Evolutionary conservation across 352 stramenopile species (phyloP).

Genomic region (Phytophthora capsici): DNA sequence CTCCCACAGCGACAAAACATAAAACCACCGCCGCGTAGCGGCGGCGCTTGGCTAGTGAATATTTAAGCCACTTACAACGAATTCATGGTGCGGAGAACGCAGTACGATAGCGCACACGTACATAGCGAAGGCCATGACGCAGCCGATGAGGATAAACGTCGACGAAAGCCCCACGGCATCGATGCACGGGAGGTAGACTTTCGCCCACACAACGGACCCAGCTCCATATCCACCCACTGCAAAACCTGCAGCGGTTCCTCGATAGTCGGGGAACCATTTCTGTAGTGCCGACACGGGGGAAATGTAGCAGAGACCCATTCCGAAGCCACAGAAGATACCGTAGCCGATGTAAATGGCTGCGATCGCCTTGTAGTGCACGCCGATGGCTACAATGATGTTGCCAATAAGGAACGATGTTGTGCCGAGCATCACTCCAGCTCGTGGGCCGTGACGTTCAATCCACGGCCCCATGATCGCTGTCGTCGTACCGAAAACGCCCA

Average conservation of each 20-base stretch:
- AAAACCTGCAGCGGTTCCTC: constrained; percentile 63
- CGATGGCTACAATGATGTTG: constrained; percentile 59
- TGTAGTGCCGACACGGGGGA: constrained; percentile 68
- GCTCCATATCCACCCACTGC: constrained; percentile 64
- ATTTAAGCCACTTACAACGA: constrained; percentile 55
- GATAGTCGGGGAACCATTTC: constrained; percentile 78
- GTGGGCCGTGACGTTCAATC: constrained; percentile 63
- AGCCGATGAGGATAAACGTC: constrained; percentile 54
- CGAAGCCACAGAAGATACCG: constrained; percentile 62
- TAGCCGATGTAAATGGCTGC: constrained; percentile 65
- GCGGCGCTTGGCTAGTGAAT: too few relatives aligned
- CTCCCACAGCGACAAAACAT: too few relatives aligned
- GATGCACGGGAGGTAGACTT: constrained; percentile 61
- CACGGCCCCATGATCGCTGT: constrained; percentile 67
- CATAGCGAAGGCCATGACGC: constrained; percentile 44
- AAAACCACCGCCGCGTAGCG: too few relatives aligned
- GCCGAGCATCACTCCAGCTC: constrained; percentile 48
- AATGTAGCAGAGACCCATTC: constrained; percentile 73
- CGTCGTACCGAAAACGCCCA: constrained; percentile 62
- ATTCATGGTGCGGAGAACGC: constrained; percentile 55
- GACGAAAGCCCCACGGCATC: constrained; percentile 50
- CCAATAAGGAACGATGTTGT: constrained; percentile 54
- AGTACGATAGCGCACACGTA: constrained; percentile 51
- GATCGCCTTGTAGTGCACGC: constrained; percentile 53
- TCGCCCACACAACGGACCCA: constrained; percentile 62